Evolutionary conservation across 306 rosid genomes (phyloP), one percentile per base, ranked within the genome.

Genomic region (Medicago truncatula): DNA sequence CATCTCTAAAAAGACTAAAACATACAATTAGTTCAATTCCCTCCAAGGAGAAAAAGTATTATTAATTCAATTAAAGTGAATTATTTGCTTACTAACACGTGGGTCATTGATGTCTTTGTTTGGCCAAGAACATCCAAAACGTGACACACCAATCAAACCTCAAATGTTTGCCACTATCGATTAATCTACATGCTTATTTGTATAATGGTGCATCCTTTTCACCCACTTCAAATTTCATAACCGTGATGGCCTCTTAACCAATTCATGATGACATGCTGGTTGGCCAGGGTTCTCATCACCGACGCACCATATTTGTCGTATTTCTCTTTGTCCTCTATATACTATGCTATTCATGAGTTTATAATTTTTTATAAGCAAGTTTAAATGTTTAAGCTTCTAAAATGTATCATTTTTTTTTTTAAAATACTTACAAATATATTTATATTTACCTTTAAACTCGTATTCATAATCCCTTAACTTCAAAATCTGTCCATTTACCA

Each of bases 251-350:
- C 46, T 70, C 56, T 59, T 53, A 65, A 71, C 75, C 60, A 31
- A 67, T 16, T 67, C 83, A 83, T 78, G 70, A 83, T 83, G 77
- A 10, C 10, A 0, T 83, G 86, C 23, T 74, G 74, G 86, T 78
- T 83, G 80, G 83, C 23, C 18, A 83, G 74, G 86, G 80, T 78
- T 73, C 16, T 46, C 60, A 83, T 70, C 77, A 83, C 70, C 71
- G 71, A 83, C 70, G 70, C 17, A 60, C 80, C 77, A 73, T 74
- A 60, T 82, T 67, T 83, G 52, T 74, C 53, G 43, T 54, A 3
- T 61, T 73, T 58, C 75, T 36, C 56, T 76, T 76, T 67, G 77
- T 70, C 77, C 78, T n/a, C 18, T 50, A 5, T n/a, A 50, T 50
- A 50, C 57, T 16, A n/a, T 15, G 18, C 9, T 74, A 74, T 54